Percentiles rank a stretch among this genome's conserved stretches.
Conservation (phyloP, 2,329 filamentous ascomycete species). For the Akanthomyces lecanii region DNA sequence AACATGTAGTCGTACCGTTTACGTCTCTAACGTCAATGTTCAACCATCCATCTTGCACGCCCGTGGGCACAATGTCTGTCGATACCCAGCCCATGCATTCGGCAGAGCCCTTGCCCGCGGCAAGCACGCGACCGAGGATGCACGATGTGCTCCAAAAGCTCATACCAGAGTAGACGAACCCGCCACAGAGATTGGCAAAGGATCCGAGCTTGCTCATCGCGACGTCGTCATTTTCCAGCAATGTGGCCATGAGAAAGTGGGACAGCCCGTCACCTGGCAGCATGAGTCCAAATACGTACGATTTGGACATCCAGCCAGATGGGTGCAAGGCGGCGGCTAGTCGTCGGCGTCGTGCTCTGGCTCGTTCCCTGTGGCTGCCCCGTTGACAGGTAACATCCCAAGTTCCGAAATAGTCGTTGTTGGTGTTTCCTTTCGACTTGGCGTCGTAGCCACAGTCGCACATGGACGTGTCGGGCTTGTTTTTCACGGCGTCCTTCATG, state of each 20-base stretch:
- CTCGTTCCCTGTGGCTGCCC: slow-evolving; percentile 27
- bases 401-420: slow-evolving; percentile 43
- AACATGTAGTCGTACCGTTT: slow-evolving; percentile 37
- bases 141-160: slow-evolving; percentile 68
- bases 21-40: slow-evolving; percentile 54
- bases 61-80: slow-evolving; percentile 52
- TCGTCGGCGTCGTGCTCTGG: slow-evolving; percentile 45
- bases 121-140: slow-evolving; percentile 60
- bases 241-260: slow-evolving; percentile 61
- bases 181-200: slow-evolving; percentile 59
- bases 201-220: slow-evolving; percentile 56
- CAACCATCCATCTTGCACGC: slow-evolving; percentile 53
- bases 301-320: slow-evolving; percentile 64
- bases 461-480: slow-evolving; percentile 23
- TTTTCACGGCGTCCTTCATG: slow-evolving; percentile 39
- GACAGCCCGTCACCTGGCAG: slow-evolving; percentile 59
- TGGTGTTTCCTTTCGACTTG: slow-evolving; percentile 13
- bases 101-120: slow-evolving; percentile 56
- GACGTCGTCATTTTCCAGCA: slow-evolving; percentile 60
- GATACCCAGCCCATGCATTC: slow-evolving; percentile 69
- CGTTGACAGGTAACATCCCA: slow-evolving; percentile 34
- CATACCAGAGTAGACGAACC: slow-evolving; percentile 59
- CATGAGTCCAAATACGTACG: slow-evolving; percentile 61
- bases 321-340: slow-evolving; percentile 55
- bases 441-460: slow-evolving; percentile 9